Conservation (phyloP, 2,329 filamentous ascomycete genomes). For the Penicillium sp. region DNA sequence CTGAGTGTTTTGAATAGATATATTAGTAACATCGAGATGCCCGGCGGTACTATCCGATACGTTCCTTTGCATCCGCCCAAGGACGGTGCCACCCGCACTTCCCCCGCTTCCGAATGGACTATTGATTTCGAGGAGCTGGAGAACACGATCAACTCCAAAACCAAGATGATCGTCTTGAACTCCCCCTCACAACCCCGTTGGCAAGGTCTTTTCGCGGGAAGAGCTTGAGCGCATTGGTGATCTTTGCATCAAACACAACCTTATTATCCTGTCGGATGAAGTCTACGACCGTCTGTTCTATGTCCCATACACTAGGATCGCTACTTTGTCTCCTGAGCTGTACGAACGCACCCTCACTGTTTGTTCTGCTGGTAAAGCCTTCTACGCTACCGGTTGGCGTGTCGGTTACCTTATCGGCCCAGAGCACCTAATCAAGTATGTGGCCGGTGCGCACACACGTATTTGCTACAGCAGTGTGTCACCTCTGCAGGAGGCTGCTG, state of each 20-base stretch:
- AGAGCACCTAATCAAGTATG: conserved; percentile 83
- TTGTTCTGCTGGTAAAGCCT: conserved; percentile 95
- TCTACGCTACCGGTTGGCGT: conserved; percentile 96
- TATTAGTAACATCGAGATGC: conserved; percentile 98
- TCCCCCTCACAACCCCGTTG: conserved; percentile 81
- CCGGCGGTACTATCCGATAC: conserved; percentile 90
- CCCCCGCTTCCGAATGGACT: conserved; percentile 83
- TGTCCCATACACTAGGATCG: conserved; percentile 88
- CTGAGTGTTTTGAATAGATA: conserved; percentile 52
- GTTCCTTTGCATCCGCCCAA: conserved; percentile 89
- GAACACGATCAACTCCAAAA: conserved; percentile 75
- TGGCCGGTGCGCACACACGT: conserved; percentile 86
- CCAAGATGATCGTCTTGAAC: conserved; percentile 81
- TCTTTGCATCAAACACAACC: conserved; percentile 85
- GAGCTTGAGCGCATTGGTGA: conserved; percentile 84
- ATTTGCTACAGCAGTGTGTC: conserved; percentile 96
- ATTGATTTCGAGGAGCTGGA: conserved; percentile 82
- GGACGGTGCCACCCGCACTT: conserved; percentile 73
- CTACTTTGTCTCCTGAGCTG: conserved; percentile 85
- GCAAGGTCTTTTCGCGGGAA: conserved; percentile 84
- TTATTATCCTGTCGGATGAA: conserved; percentile 88
- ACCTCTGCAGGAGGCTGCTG: conserved; percentile 89
- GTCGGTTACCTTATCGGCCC: conserved; percentile 94
- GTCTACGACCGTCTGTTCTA: conserved; percentile 97
- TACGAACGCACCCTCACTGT: conserved; percentile 87